A percentile compares a stretch with the other conserved stretches of the same genome.
Evolutionary conservation across 805 yeast genomes (phyloP).

Genomic region (Candida ortonii): DNA sequence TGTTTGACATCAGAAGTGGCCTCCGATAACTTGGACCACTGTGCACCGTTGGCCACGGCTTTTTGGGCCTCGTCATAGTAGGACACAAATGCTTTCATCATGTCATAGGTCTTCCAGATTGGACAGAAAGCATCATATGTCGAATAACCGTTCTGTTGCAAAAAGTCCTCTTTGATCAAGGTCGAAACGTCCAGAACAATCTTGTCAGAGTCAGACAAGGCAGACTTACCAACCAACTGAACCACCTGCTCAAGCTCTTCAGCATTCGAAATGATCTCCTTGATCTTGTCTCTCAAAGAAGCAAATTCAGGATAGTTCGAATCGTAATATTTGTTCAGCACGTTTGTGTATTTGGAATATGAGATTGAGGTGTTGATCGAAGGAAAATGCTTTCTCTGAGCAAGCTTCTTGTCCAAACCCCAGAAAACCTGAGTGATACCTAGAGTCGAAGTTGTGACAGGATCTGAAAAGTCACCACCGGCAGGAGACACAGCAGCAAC

Average conservation of each 20-base stretch:
- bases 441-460: constrained; percentile 95
- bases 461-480: constrained; percentile 99
- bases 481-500: constrained; percentile 99
- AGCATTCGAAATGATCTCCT: constrained; percentile 92
- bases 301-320: constrained; percentile 89
- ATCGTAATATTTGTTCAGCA: constrained; percentile 82
- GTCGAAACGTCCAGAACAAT: constrained; percentile 91
- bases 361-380: constrained; percentile 95
- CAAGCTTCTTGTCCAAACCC: constrained; percentile 98
- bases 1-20: constrained; percentile 90
- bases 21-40: constrained; percentile 90
- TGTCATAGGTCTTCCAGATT: constrained; percentile 96
- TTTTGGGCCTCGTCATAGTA: constrained; percentile 97
- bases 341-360: constrained; percentile 92
- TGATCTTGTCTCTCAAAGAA: constrained; percentile 81
- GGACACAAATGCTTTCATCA: constrained; percentile 93
- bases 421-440: constrained; percentile 99
- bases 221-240: constrained; percentile 98
- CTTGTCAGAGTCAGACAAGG: constrained; percentile 94
- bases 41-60: constrained; percentile 89
- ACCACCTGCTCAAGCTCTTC: constrained; percentile 99
- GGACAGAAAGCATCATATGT: constrained; percentile 99
- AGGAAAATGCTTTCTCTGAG: constrained; percentile 99
- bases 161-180: constrained; percentile 94
- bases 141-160: constrained; percentile 99